These are phyloP conservation scores for Colletotrichum magnum DNA, from an alignment of 2,329 filamentous ascomycete genomes.

Conservation along the genomic window DNA sequence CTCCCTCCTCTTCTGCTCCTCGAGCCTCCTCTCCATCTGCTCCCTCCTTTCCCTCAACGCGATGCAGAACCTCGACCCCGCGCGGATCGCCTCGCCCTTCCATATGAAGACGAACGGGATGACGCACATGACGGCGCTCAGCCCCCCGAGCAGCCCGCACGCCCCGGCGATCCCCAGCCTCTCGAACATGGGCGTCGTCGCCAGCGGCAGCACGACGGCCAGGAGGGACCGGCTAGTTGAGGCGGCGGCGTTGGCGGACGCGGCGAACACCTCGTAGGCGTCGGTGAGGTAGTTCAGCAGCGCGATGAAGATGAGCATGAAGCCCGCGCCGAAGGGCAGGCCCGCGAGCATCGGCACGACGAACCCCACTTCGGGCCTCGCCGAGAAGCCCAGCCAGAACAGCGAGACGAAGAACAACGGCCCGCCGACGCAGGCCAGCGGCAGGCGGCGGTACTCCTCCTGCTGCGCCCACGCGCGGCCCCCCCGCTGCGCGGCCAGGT, in stretches of 20 bases:
- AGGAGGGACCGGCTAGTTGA: conserved; percentile 41
- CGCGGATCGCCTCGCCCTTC: conserved; percentile 69
- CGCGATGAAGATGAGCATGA: conserved; percentile 74
- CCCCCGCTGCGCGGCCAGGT: conserved; percentile 26
- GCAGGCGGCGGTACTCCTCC: conserved; percentile 79
- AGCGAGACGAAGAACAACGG: conserved; percentile 71
- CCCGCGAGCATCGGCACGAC: conserved; percentile 72
- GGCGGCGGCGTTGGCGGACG: conserved; percentile 43
- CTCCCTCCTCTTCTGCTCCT: conserved; percentile 52
- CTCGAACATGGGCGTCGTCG: conserved; percentile 64
- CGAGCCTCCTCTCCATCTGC: conserved; percentile 57
- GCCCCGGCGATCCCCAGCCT: conserved; percentile 63
- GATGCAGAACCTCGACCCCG: conserved; percentile 73
- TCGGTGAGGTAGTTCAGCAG: conserved; percentile 76
- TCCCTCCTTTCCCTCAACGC: conserved; percentile 67
- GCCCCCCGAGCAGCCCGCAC: conserved; percentile 66
- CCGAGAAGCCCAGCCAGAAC: conserved; percentile 75
- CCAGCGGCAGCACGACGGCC: conserved; percentile 66
- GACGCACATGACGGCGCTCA: conserved; percentile 64
- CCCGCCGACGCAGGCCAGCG: conserved; percentile 79
- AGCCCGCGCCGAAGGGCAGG: conserved; percentile 73
- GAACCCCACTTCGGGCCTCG: conserved; percentile 63
- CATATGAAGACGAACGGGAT: conserved; percentile 69
- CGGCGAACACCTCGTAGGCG: conserved; percentile 75
- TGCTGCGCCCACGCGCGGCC: conserved; percentile 70